Evolutionary conservation across 768 basidiomycete species (phyloP).

Genomic region (Omphalotus guepiniiformis): DNA sequence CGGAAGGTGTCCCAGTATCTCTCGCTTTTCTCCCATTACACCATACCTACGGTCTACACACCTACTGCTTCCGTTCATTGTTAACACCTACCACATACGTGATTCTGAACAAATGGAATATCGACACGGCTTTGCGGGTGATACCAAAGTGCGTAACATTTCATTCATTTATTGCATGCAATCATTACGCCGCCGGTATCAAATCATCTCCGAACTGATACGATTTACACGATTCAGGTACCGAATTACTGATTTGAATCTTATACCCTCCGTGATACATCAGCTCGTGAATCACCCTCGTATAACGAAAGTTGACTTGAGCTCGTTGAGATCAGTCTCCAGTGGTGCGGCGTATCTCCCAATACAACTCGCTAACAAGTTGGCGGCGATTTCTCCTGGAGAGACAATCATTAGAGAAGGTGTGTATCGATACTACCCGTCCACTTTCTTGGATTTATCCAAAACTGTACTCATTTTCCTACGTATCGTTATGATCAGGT

Average conservation of each 20-base stretch:
- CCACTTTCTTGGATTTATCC: background rate
- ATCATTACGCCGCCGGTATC: background rate
- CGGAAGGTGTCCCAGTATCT: conserved; percentile 40
- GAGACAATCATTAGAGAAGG: conserved; percentile 41
- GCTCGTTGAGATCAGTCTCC: conserved; percentile 36
- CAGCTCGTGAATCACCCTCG: conserved; percentile 59
- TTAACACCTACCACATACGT: conserved; percentile 43
- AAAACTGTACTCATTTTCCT: too few relatives aligned
- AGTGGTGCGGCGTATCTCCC: conserved; percentile 71
- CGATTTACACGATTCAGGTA: conserved; percentile 36
- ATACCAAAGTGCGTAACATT: conserved; percentile 56
- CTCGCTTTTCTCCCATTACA: conserved; percentile 66
- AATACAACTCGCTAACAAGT: conserved; percentile 40
- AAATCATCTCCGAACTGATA: background rate
- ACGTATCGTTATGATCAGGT: conserved; percentile 41
- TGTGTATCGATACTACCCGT: conserved; percentile 18
- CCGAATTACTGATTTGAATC: conserved; percentile 40
- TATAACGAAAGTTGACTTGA: conserved; percentile 47
- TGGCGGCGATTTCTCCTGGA: conserved; percentile 32
- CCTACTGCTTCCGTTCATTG: conserved; percentile 44
- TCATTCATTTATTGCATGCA: conserved; percentile 2
- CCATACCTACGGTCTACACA: conserved; percentile 62
- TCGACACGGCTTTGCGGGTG: conserved; percentile 41
- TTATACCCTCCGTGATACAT: conserved; percentile 63
- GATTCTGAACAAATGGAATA: conserved; percentile 59